Evolutionary conservation across 768 basidiomycete species (phyloP).

Genomic region (Phaeolepiota aurea): DNA sequence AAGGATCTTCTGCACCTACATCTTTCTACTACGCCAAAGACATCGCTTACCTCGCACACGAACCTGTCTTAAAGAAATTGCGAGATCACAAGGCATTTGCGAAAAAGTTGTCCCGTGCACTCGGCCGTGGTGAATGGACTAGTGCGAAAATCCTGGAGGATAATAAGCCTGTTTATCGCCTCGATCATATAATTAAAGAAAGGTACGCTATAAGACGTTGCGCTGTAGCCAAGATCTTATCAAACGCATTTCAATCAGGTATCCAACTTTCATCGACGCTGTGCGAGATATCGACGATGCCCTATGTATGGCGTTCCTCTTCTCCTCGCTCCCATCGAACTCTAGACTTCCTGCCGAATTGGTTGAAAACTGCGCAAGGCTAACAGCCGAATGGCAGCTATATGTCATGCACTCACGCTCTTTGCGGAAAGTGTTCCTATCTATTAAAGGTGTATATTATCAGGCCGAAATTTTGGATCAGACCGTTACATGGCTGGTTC

Average conservation of each 20-base stretch:
- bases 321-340: slow-evolving; percentile 86
- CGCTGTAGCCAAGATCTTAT: slow-evolving; percentile 6
- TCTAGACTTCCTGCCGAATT: slow-evolving; percentile 73
- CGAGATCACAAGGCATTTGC: slow-evolving; percentile 98
- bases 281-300: slow-evolving; percentile 96
- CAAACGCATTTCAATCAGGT: slow-evolving; percentile 51
- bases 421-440: slow-evolving; percentile 87
- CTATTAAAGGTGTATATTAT: slow-evolving; percentile 97
- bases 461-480: slow-evolving; percentile 94
- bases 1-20: slow-evolving; percentile 93
- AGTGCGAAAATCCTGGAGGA: slow-evolving; percentile 91
- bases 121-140: slow-evolving; percentile 93
- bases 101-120: slow-evolving; percentile 88
- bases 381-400: slow-evolving; percentile 94
- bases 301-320: slow-evolving; percentile 89
- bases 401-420: slow-evolving; percentile 85
- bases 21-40: slow-evolving; percentile 99
- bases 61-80: slow-evolving; percentile 88
- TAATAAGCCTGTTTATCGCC: slow-evolving; percentile 80
- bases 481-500: slow-evolving; percentile 91
- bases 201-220: slow-evolving; percentile 43
- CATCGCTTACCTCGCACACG: slow-evolving; percentile 94
- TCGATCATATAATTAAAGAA: slow-evolving; percentile 98
- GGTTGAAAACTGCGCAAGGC: slow-evolving; percentile 82
- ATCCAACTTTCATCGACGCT: slow-evolving; percentile 95